Percentiles rank a stretch among this genome's conserved stretches.
These are phyloP conservation scores for Coniochaeta ligniaria DNA, from an alignment of 2,329 filamentous ascomycete species.

Conservation along the genomic window DNA sequence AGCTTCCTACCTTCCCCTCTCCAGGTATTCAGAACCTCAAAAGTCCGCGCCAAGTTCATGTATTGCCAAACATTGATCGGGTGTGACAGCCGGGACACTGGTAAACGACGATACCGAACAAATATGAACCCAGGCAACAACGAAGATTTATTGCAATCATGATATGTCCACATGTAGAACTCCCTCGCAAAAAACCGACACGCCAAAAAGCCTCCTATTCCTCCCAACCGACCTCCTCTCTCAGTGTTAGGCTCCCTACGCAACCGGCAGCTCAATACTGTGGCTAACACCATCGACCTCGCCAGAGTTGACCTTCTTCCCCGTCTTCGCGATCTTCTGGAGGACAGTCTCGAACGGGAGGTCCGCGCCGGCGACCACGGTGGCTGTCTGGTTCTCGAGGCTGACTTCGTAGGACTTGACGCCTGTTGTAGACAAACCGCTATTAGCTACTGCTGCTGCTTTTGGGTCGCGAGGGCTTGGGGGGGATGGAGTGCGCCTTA, in stretches of 20 bases:
- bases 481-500: slow-evolving; percentile 32
- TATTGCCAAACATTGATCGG: neutral
- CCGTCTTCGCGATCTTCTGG: slow-evolving; percentile 87
- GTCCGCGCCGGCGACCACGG: slow-evolving; percentile 61
- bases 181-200: neutral
- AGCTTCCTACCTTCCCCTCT: too few species aligned
- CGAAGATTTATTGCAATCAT: neutral
- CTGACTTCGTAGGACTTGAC: slow-evolving; percentile 64
- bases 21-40: too few species aligned
- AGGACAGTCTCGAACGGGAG: slow-evolving; percentile 77
- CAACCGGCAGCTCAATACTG: slow-evolving; percentile 32
- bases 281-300: slow-evolving; percentile 59
- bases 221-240: neutral
- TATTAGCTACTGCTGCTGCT: too few species aligned
- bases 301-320: slow-evolving; percentile 79
- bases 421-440: slow-evolving; percentile 6
- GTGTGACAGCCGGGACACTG: neutral
- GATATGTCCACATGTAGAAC: neutral
- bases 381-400: slow-evolving; percentile 78
- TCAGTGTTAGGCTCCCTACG: neutral
- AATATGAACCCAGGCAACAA: neutral
- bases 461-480: neutral
- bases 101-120: neutral
- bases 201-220: neutral
- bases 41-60: too few species aligned